A percentile compares a stretch with the other conserved stretches of the same genome.
These are phyloP conservation scores for Podaxis carcinomalis DNA, from an alignment of 768 basidiomycete genomes.

Conservation along the genomic window DNA sequence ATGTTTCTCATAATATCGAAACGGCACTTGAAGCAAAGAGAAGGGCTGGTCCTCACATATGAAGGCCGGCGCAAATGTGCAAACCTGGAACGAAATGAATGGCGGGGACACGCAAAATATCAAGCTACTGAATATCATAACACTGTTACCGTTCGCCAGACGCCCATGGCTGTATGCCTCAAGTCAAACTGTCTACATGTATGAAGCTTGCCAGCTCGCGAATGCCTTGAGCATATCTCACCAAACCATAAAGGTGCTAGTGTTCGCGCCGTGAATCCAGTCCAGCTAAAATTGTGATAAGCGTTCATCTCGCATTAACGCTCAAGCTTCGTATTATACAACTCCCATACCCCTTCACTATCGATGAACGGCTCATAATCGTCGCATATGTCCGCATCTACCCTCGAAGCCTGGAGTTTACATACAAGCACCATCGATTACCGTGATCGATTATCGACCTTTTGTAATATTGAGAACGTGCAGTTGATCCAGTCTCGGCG, in stretches of 20 bases:
- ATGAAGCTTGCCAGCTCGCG: no score
- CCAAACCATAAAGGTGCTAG: no score
- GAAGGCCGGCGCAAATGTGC: not conserved
- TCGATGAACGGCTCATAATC: not conserved
- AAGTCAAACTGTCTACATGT: no score
- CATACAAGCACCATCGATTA: not conserved
- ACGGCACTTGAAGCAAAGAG: no score
- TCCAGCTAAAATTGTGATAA: no score
- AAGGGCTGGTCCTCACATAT: not conserved
- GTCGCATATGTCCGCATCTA: not conserved
- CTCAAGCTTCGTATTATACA: not conserved
- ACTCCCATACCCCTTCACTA: not conserved
- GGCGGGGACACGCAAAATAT: not conserved
- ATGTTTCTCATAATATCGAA: no score
- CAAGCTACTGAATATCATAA: not conserved
- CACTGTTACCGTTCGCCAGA: not conserved
- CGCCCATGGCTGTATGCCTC: not conserved
- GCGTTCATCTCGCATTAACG: not conserved
- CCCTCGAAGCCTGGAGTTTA: not conserved
- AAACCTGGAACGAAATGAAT: not conserved
- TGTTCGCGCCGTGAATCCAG: no score
- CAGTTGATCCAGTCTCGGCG: not conserved
- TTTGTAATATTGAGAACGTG: not conserved
- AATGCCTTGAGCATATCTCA: no score
- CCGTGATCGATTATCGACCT: not conserved